These are phyloP conservation scores for Rhodotorula sp. DNA, from an alignment of 1,284 basidiomycete species.

Conservation along the genomic window DNA sequence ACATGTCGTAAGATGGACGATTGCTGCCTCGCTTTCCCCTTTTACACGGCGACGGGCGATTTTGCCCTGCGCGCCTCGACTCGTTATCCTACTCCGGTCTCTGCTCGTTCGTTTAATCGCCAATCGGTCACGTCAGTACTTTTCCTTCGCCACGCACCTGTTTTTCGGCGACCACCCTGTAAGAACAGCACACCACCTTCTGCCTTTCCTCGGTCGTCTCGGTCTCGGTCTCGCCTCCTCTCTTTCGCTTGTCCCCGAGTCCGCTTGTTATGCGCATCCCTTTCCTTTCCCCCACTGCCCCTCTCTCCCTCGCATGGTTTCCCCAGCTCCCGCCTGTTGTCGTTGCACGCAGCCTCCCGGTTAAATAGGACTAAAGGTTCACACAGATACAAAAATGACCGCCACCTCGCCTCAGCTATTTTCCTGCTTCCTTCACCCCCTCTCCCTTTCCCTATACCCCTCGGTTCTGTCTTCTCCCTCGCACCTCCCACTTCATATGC, in stretches of 20 bases:
- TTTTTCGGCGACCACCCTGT: no score
- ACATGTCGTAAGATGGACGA: not conserved
- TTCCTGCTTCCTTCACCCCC: not conserved
- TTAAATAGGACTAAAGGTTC: conserved; percentile 3
- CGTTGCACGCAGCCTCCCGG: not conserved
- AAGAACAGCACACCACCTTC: not conserved
- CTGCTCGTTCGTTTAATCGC: not conserved
- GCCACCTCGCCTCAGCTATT: not conserved
- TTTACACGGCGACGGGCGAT: not conserved
- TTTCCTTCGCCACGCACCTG: not conserved
- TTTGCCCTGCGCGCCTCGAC: not conserved
- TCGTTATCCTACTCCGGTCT: not conserved
- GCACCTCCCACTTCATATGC: not conserved
- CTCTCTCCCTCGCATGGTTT: not conserved
- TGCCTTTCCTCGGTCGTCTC: not conserved
- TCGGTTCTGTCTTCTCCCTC: not conserved
- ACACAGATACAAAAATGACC: not conserved
- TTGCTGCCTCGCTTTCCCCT: not conserved
- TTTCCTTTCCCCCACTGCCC: no score
- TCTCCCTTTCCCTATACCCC: not conserved
- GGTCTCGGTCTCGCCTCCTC: not conserved
- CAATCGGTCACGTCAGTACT: not conserved
- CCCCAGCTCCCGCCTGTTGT: not conserved
- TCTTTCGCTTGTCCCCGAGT: not conserved
- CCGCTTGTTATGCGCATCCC: not conserved